Percentiles rank a stretch among this genome's conserved stretches.
Evolutionary conservation across 108 stramenopile species (phyloP).

Genomic region (Conticribra weissflogii): DNA sequence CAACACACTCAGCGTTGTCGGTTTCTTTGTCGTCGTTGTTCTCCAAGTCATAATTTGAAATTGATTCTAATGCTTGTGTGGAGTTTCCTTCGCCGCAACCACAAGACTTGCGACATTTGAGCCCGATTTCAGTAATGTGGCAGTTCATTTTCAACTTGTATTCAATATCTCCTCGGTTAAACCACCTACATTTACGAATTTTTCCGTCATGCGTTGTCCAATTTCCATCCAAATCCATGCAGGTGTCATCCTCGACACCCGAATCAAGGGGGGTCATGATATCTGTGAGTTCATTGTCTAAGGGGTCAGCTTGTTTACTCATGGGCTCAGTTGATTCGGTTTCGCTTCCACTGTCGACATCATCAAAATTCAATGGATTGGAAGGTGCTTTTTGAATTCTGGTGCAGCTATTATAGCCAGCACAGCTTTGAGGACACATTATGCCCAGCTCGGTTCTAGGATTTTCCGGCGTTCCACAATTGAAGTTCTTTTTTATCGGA

Average conservation of each 20-base stretch:
- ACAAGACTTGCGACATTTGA: conserved; percentile 31
- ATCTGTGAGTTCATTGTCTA: neutral
- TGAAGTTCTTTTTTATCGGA: conserved; percentile 41
- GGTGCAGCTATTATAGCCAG: conserved; percentile 39
- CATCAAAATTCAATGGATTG: neutral
- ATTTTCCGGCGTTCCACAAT: conserved; percentile 36
- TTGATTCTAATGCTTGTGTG: too few relatives aligned
- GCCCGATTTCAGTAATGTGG: conserved; percentile 38
- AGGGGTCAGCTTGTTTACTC: too few relatives aligned
- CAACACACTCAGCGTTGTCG: conserved; percentile 4
- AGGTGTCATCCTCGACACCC: neutral
- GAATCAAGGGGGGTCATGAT: neutral
- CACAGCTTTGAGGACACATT: conserved; percentile 48
- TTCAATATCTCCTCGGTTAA: conserved; percentile 27
- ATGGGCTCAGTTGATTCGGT: neutral
- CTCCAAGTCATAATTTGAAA: too few relatives aligned
- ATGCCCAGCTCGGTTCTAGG: conserved; percentile 32
- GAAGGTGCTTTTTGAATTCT: conserved; percentile 3
- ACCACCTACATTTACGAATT: conserved; percentile 37
- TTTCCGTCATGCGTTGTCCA: conserved; percentile 33
- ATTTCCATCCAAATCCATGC: conserved; percentile 26
- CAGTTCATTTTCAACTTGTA: conserved; percentile 46
- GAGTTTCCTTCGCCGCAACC: too few relatives aligned
- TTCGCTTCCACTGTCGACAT: neutral
- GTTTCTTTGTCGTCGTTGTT: conserved; percentile 1